Percentiles rank a stretch among this genome's conserved stretches.
phyloP scores from a whole-genome alignment of 2,329 filamentous ascomycete species.

The Alternaria triticimaculans region DNA sequence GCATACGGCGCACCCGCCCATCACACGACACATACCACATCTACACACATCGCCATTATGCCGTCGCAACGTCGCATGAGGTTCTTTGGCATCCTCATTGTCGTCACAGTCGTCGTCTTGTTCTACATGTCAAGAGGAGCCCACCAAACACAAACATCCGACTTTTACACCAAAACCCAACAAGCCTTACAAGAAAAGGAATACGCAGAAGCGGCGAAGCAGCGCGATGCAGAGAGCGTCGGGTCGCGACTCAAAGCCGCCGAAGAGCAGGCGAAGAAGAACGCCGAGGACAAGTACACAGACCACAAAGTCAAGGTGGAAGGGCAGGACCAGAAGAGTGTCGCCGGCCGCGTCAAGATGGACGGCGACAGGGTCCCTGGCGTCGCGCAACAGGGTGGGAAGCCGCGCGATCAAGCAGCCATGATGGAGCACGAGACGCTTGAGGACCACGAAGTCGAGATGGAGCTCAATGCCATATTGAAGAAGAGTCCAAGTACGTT shows the following conservation, averaged over 20 bases:
- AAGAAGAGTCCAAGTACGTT: slow-evolving; percentile 79
- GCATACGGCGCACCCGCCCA: slow-evolving; percentile 1
- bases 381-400: slow-evolving; percentile 55
- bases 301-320: slow-evolving; percentile 50
- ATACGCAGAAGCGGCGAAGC: slow-evolving; percentile 47
- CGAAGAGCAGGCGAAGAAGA: slow-evolving; percentile 71
- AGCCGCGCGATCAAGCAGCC: slow-evolving; percentile 47
- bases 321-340: slow-evolving; percentile 54
- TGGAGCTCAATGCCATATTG: slow-evolving; percentile 77
- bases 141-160: slow-evolving; percentile 58
- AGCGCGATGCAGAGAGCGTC: slow-evolving; percentile 63
- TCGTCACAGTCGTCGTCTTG: slow-evolving; percentile 70
- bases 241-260: slow-evolving; percentile 70
- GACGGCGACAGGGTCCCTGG: slow-evolving; percentile 47
- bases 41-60: slow-evolving; percentile 30
- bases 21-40: slow-evolving; percentile 12
- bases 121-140: slow-evolving; percentile 75
- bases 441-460: slow-evolving; percentile 69
- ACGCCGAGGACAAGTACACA: slow-evolving; percentile 70
- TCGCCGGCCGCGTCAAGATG: slow-evolving; percentile 63
- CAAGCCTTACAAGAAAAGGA: slow-evolving; percentile 54
- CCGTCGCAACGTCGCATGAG: slow-evolving; percentile 67
- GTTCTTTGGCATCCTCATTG: slow-evolving; percentile 67
- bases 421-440: slow-evolving; percentile 58
- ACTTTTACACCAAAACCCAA: slow-evolving; percentile 67